Percentiles rank a stretch among this genome's conserved stretches.
phyloP scores from a whole-genome alignment of 2,329 filamentous ascomycete species.

The Elsinoe perseae region DNA sequence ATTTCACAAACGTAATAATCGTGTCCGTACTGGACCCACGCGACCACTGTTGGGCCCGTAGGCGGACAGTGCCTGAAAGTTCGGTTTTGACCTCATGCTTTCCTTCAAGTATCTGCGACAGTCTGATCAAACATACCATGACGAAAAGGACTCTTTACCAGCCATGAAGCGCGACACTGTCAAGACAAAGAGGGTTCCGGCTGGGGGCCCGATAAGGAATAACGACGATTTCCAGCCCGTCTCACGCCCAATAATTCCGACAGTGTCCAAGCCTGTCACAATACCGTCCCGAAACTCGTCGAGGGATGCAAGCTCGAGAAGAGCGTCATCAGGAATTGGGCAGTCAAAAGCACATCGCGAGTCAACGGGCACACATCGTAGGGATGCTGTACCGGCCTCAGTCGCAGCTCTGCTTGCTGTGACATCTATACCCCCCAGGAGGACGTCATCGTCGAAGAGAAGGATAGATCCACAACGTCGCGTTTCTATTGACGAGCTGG shows the following conservation, averaged over 20 bases:
- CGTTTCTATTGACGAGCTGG: slow-evolving; percentile 51
- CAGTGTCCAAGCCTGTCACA: slow-evolving; percentile 35
- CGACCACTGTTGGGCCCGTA: not conserved
- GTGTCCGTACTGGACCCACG: not conserved
- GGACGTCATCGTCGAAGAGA: slow-evolving; percentile 32
- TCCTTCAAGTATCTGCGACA: slow-evolving; percentile 10
- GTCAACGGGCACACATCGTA: slow-evolving; percentile 29
- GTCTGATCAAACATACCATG: slow-evolving; percentile 1
- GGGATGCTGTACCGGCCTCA: slow-evolving; percentile 44
- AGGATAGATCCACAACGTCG: slow-evolving; percentile 35
- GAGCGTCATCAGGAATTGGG: slow-evolving; percentile 25
- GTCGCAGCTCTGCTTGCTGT: slow-evolving; percentile 52
- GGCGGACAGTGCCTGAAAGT: not conserved
- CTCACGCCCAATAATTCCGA: slow-evolving; percentile 23
- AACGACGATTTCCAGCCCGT: not conserved
- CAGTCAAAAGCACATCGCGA: slow-evolving; percentile 26
- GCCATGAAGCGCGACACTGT: slow-evolving; percentile 16
- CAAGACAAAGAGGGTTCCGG: slow-evolving; percentile 13
- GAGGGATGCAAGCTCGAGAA: slow-evolving; percentile 25
- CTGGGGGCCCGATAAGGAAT: slow-evolving; percentile 20
- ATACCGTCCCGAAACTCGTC: slow-evolving; percentile 34
- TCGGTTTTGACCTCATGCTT: slow-evolving; percentile 6
- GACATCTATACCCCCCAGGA: slow-evolving; percentile 51
- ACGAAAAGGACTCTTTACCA: slow-evolving; percentile 6
- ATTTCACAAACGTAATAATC: slow-evolving; percentile 13